Base-by-base conservation (phyloP, 2,329 filamentous ascomycete genomes). In the Paecilomyces niveus region DNA sequence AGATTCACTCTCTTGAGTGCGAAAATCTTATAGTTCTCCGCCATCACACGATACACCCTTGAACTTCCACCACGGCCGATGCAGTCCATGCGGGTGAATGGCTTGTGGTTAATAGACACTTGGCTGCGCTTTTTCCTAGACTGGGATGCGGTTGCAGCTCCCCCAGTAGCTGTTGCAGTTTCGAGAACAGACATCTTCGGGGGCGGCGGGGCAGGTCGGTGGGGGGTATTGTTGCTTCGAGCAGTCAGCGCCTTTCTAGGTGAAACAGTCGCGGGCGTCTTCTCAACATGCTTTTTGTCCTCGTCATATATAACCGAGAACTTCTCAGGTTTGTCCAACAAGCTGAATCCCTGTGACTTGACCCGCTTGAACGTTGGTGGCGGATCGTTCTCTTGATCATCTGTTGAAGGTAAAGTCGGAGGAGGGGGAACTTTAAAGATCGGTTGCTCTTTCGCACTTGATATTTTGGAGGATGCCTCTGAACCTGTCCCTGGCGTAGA, bases 181-280 rank as follows among this genome's bases (percentile, higher is more conserved):
- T 97, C 92, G n/a, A 97, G 78, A 7, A 96, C 89, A 1, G 90
- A 94, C 93, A 97, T 97, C 74, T 97, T 97, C 0, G 94, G 93
- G 7, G 92, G 92, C 2, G 93, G 93, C 18, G 80, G 88, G 1
- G 90, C 90, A 22, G 89, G 83, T 64, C 92, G 82, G 67, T 85
- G 89, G 10, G 92, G 92, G 3, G 91, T 96, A 67, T 88, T 88
- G 59, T 79, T 82, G 66, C 81, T 85, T 61, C 83, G 78, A 6
- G 76, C 72, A 13, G 80, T 80, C 8, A 88, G 72, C 13, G 79
- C 74, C 61, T 74, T 76, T 31, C 78, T 70, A 18, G 77, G 76
- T 3, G 78, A 78, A 45, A 63, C 63, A 4, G 79, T 77, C 31
- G 74, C 70, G 21, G 79, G 79, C 58, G 75, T 77, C 64, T 75